These are phyloP conservation scores for Amphirosellinia nigrospora DNA, from an alignment of 495 filamentous ascomycete species.

Conservation along the genomic window DNA sequence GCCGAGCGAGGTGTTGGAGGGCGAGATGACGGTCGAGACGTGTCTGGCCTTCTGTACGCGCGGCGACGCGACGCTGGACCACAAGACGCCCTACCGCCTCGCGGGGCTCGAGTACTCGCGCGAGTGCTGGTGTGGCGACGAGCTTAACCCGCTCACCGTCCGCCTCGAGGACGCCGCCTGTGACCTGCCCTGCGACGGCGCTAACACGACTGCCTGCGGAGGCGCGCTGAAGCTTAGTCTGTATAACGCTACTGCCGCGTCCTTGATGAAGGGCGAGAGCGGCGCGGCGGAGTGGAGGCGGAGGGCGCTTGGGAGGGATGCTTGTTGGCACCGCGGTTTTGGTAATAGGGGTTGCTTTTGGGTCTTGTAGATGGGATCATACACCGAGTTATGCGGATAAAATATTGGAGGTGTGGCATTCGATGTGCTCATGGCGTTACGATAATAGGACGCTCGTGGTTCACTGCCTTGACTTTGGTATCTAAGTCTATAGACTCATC, in stretches of 20 bases:
- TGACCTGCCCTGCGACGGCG: constrained; percentile 52
- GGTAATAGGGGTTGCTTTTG: not conserved
- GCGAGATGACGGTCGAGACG: constrained; percentile 48
- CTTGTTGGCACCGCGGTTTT: not conserved
- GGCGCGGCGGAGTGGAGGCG: not conserved
- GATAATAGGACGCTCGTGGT: not conserved
- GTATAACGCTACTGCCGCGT: constrained; percentile 26
- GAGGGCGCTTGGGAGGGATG: not conserved
- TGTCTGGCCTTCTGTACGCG: constrained; percentile 51
- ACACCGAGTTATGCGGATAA: not conserved
- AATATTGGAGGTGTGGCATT: not conserved
- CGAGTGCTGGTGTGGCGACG: constrained; percentile 59
- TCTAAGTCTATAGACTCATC: not conserved
- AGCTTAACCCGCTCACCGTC: constrained; percentile 39
- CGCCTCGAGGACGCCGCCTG: constrained; percentile 46
- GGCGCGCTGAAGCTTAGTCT: constrained; percentile 50
- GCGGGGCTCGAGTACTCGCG: constrained; percentile 57
- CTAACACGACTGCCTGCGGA: constrained; percentile 50
- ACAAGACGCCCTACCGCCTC: constrained; percentile 35
- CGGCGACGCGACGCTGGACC: constrained; percentile 6
- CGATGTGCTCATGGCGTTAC: no score
- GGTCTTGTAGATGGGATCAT: not conserved
- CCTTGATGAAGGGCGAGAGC: not conserved
- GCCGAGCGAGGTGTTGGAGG: constrained; percentile 35
- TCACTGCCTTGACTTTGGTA: not conserved